Evolutionary conservation across 768 basidiomycete species (phyloP), one percentile per base, ranked within the genome.

Genomic region (Leccinum barrowsii): DNA sequence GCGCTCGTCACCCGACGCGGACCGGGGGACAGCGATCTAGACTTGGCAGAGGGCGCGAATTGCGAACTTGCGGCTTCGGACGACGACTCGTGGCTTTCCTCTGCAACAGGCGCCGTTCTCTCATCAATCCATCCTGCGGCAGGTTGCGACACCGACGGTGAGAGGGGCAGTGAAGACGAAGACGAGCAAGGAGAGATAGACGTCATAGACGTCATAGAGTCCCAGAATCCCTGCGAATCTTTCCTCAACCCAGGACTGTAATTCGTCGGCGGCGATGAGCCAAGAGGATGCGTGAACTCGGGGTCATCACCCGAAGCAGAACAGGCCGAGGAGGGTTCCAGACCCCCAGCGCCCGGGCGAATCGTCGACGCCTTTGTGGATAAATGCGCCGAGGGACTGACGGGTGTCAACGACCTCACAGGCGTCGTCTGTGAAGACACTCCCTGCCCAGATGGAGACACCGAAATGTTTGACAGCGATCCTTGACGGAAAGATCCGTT

Each of bases 201-300:
- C 4, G 42, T 53, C 28, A 58, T 48, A 21, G 65, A 57, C n/a
- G 24, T 24, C 24, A 24, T 24, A 24, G 24, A 24, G 24, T 65
- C 67, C 69, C 69, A 71, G 44, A 71, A 71, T 26, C 70, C 69
- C 4, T 69, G 70, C 21, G 65, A 52, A 60, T 70, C 62, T 47
- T 61, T 69, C n/a, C 61, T 59, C 22, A 70, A 52, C 10, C 54
- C 65, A 15, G 54, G 32, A 10, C 53, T 49, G 12, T 52, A 55
- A 56, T 57, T 59, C 37, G 52, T 59, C 8, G 50, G 50, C 12
- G 59, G 58, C 7, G 67, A 58, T 22, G 65, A 64, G 10, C 10
- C 30, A 30, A 30, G 30, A 30, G 30, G 21, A 24, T 57, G 6
- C 55, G 4, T 56, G 19, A 56, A 26, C 22, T 58, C 53, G 34